A percentile compares a stretch with the other conserved stretches of the same genome.
These are phyloP conservation scores for Nigrospora oryzae DNA, from an alignment of 2,329 filamentous ascomycete genomes.

Conservation along the genomic window DNA sequence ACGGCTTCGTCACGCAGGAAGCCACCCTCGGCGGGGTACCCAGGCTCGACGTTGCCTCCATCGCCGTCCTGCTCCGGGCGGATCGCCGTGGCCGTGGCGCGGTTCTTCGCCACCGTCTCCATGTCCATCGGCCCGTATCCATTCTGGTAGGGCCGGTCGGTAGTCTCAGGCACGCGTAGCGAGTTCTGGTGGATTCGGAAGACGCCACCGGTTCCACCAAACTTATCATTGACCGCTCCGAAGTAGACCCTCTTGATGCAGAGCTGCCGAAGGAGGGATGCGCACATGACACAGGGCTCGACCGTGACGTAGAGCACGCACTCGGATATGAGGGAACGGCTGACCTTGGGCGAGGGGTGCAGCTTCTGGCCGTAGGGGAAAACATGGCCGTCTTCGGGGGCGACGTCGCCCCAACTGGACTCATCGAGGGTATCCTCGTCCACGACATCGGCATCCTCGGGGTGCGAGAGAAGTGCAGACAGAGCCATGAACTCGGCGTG, in stretches of 20 bases:
- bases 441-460: slow-evolving; percentile 16
- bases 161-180: slow-evolving; percentile 22
- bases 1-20: slow-evolving; percentile 90
- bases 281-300: slow-evolving; percentile 98
- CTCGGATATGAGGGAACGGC: slow-evolving; percentile 60
- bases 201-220: slow-evolving; percentile 92
- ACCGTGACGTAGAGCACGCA: slow-evolving; percentile 89
- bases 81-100: slow-evolving; percentile 24
- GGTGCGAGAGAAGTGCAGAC: slow-evolving; percentile 41
- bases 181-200: slow-evolving; percentile 71
- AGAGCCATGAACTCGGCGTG: slow-evolving; percentile 95
- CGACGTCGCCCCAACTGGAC: slow-evolving; percentile 40
- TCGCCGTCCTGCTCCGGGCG: slow-evolving; percentile 32
- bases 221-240: slow-evolving; percentile 92
- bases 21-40: slow-evolving; percentile 78
- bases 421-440: slow-evolving; percentile 22
- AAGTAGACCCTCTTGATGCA: slow-evolving; percentile 87
- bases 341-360: slow-evolving; percentile 46
- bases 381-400: slow-evolving; percentile 46
- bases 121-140: slow-evolving; percentile 19
- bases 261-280: slow-evolving; percentile 82
- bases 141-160: slow-evolving; percentile 18
- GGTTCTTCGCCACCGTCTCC: slow-evolving; percentile 24
- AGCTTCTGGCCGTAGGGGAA: slow-evolving; percentile 55
- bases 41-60: slow-evolving; percentile 64